Conservation (phyloP, 179 eudicot species). For the Patellifolia procumbens region DNA sequence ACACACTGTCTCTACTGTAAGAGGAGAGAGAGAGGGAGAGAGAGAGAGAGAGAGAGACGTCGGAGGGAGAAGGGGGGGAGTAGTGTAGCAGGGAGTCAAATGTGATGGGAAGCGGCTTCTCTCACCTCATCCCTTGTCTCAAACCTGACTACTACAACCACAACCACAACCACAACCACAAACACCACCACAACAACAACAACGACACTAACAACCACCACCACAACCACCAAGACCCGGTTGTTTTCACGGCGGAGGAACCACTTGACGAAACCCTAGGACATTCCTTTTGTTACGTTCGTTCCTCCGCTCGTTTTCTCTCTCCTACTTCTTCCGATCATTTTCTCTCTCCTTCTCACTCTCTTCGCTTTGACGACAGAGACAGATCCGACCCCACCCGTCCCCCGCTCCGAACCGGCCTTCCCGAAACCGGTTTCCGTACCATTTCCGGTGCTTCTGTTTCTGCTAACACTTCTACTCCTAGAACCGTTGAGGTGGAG, state of each 20-base stretch:
- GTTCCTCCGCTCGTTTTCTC: constrained; percentile 68
- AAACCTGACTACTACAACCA: constrained; percentile 38
- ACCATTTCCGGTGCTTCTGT: constrained; percentile 94
- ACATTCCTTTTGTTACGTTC: constrained; percentile 91
- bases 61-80: constrained; percentile 7
- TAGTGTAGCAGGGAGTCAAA: constrained; percentile 44
- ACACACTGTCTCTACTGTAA: neutral
- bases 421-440: constrained; percentile 36
- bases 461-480: constrained; percentile 77
- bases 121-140: constrained; percentile 77
- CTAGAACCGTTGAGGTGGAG: constrained; percentile 58
- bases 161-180: constrained; percentile 24
- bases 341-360: constrained; percentile 56
- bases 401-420: constrained; percentile 31
- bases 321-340: constrained; percentile 83
- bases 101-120: constrained; percentile 87
- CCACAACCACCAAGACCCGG: neutral
- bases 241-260: constrained; percentile 43
- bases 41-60: neutral
- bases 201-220: too few relatives aligned
- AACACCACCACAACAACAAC: constrained; percentile 23
- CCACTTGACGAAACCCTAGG: constrained; percentile 85
- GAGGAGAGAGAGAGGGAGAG: constrained; percentile 9
- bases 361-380: constrained; percentile 60
- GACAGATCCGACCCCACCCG: constrained; percentile 40